These are phyloP conservation scores for Lepiota venenata DNA, from an alignment of 768 basidiomycete species.

Conservation along the genomic window DNA sequence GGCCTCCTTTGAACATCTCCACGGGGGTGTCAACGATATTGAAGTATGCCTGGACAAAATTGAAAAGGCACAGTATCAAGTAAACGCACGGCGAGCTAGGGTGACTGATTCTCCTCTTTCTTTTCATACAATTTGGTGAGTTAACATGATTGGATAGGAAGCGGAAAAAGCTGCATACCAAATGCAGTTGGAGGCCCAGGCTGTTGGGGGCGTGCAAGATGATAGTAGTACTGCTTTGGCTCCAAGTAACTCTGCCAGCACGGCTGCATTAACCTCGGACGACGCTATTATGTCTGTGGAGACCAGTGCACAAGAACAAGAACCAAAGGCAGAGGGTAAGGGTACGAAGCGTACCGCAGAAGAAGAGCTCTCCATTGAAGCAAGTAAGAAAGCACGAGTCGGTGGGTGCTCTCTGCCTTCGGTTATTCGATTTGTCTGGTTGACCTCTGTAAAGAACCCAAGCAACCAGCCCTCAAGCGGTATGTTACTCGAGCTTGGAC, in stretches of 20 bases:
- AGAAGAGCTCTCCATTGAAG: slow-evolving; percentile 34
- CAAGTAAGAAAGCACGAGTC: slow-evolving; percentile 56
- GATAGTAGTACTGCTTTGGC: slow-evolving; percentile 44
- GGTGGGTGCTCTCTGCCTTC: slow-evolving; percentile 36
- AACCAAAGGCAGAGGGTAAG: slow-evolving; percentile 21
- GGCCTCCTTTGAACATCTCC: slow-evolving; percentile 80
- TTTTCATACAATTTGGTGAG: not conserved
- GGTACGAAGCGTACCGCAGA: slow-evolving; percentile 66
- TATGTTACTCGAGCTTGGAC: slow-evolving; percentile 22
- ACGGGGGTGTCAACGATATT: slow-evolving; percentile 69
- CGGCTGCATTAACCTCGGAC: slow-evolving; percentile 14
- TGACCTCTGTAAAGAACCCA: slow-evolving; percentile 33
- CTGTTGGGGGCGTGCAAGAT: slow-evolving; percentile 29
- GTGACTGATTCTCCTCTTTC: slow-evolving; percentile 31
- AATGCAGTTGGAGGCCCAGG: not conserved
- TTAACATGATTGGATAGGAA: slow-evolving; percentile 37
- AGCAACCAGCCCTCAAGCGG: slow-evolving; percentile 57
- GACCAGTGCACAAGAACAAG: not conserved
- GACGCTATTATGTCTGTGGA: slow-evolving; percentile 24
- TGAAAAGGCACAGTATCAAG: slow-evolving; percentile 59
- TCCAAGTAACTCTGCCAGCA: slow-evolving; percentile 34
- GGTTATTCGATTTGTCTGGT: not conserved
- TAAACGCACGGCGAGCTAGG: slow-evolving; percentile 61
- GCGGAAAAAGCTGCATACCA: slow-evolving; percentile 47
- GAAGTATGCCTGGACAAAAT: slow-evolving; percentile 61